Percentiles rank a stretch among this genome's conserved stretches.
phyloP scores from a whole-genome alignment of 2,329 filamentous ascomycete species.

The Macrophomina tecta region DNA sequence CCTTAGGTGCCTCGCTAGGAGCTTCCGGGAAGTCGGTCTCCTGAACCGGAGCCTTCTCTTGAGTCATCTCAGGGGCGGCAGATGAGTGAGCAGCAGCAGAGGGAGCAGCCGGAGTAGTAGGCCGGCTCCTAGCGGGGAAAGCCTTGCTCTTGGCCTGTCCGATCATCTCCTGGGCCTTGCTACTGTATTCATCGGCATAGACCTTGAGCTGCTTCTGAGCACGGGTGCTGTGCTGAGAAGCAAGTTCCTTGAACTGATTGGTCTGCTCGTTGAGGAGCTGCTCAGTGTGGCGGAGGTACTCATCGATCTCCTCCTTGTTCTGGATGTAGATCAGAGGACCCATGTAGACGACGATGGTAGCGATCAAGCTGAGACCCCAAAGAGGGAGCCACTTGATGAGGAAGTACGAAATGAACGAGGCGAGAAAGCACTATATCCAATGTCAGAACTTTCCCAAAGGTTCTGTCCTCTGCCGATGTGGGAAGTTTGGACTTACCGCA shows the following conservation, averaged over 20 bases:
- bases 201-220: constrained; percentile 64
- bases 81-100: neutral
- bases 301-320: constrained; percentile 69
- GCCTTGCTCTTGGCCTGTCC: constrained; percentile 39
- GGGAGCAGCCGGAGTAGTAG: constrained; percentile 16
- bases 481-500: constrained; percentile 55
- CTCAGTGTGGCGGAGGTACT: constrained; percentile 61
- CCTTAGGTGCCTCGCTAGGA: constrained; percentile 36
- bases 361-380: constrained; percentile 67
- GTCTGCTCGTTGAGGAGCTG: constrained; percentile 64
- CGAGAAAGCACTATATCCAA: constrained; percentile 60
- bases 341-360: constrained; percentile 62
- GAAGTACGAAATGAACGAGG: constrained; percentile 66
- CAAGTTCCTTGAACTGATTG: constrained; percentile 64
- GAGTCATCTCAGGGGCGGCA: constrained; percentile 27
- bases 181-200: constrained; percentile 65
- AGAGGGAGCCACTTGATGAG: constrained; percentile 70
- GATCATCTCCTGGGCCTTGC: constrained; percentile 62
- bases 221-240: constrained; percentile 64
- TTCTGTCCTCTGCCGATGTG: neutral
- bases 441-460: constrained; percentile 22
- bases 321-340: constrained; percentile 67
- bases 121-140: constrained; percentile 15
- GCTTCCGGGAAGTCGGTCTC: constrained; percentile 41
- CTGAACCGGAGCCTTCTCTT: constrained; percentile 45